Base-by-base conservation (phyloP, 768 basidiomycete genomes). In the Baorangia bicolor region DNA sequence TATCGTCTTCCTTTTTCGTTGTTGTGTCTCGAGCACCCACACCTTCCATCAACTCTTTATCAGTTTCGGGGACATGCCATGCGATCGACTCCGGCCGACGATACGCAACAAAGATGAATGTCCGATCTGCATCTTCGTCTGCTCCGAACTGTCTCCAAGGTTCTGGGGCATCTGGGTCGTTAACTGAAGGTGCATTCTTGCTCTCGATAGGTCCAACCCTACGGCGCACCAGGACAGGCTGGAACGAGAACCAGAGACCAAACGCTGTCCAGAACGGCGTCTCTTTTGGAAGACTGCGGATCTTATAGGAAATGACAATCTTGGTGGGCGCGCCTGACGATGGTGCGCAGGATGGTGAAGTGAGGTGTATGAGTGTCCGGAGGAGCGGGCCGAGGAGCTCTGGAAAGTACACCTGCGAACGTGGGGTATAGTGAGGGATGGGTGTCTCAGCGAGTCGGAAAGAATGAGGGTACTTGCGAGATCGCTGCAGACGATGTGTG, bases 331-430 rank as follows among this genome's bases (percentile, higher is more conserved):
- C 58, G 9, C 44, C 35, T 33, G 50, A 55, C 8, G 51, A 23
- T 8, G 50, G 20, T 5, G 51, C n/a, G 59, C 80, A 81, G 0
- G 18, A 74, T 5, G 76, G 76, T 1, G 85, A 81, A 0, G 91
- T 85, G 30, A 94, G 74, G 21, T 86, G 80, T 3, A 95, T 73
- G 10, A 93, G 76, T 1, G 86, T 83, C 6, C 86, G 82, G 23
- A 94, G 74, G n/a, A 94, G 79, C 4, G 88, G 88, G 0, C 84
- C 88, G n/a, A 91, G 78, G 1, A 94, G 79, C 57, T 89, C 83
- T 2, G 89, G 89, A 63, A 94, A 94, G 70, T 93, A 94, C 11
- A 93, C 81, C 88, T 93, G 58, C 25, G 53, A 28, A 46, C 30
- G 50, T 53, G 33, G 27, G 53, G 55, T 35, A 21, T 12, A 38